Percentiles rank a stretch among this genome's conserved stretches.
Evolutionary conservation across 2,329 filamentous ascomycete species (phyloP).

Genomic region (Periconia sp.): DNA sequence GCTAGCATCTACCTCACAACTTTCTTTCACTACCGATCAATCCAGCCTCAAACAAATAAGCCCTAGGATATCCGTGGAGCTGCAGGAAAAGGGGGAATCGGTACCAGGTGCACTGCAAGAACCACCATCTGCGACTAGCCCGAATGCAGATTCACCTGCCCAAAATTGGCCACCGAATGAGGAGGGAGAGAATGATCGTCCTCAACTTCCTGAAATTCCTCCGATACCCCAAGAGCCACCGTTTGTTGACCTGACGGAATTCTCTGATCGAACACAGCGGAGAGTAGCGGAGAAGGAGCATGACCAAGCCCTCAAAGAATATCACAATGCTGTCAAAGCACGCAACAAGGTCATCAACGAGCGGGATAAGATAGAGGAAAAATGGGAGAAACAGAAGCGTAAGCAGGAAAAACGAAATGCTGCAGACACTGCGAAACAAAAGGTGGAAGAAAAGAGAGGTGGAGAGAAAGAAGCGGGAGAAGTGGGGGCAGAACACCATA

Average conservation of each 20-base stretch:
- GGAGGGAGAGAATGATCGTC: slow-evolving; percentile 5
- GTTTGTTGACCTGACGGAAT: slow-evolving; percentile 59
- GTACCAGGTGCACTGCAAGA: slow-evolving; percentile 32
- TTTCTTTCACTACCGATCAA: slow-evolving; percentile 13
- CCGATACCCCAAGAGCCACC: slow-evolving; percentile 57
- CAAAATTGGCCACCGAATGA: not conserved
- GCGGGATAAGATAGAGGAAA: slow-evolving; percentile 60
- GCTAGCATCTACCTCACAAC: slow-evolving; percentile 13
- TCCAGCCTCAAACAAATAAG: slow-evolving; percentile 27
- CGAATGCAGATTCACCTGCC: slow-evolving; percentile 2
- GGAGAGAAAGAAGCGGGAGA: slow-evolving; percentile 30
- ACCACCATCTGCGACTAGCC: slow-evolving; percentile 22
- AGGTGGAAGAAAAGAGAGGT: slow-evolving; percentile 32
- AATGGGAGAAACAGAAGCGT: slow-evolving; percentile 39
- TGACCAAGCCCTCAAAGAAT: slow-evolving; percentile 62
- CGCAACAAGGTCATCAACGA: slow-evolving; percentile 66
- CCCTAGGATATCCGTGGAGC: slow-evolving; percentile 51
- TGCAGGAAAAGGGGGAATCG: slow-evolving; percentile 44
- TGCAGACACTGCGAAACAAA: not conserved
- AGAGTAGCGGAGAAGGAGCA: slow-evolving; percentile 72
- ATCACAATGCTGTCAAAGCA: slow-evolving; percentile 67
- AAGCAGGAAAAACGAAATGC: slow-evolving; percentile 26
- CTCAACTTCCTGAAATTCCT: slow-evolving; percentile 51
- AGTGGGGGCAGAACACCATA: not conserved
- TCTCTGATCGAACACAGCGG: slow-evolving; percentile 64